Conservation (phyloP, 2,329 filamentous ascomycete species). For the Cladobotryum protrusum region DNA sequence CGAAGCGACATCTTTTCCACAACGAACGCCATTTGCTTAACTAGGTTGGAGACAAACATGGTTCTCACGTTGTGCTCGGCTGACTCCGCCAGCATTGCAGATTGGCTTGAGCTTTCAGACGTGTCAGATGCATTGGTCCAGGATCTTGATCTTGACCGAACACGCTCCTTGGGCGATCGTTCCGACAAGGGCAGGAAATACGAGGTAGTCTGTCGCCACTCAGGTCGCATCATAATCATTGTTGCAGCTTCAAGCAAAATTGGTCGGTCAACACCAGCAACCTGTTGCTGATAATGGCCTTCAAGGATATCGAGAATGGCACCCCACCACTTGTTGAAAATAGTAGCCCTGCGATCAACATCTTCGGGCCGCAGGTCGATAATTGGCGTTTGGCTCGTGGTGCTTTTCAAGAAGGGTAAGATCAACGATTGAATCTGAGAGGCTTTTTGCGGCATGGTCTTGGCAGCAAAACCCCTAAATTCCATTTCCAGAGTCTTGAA, state of each 20-base stretch:
- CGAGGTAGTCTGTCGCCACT: constrained; percentile 73
- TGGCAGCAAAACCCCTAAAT: constrained; percentile 57
- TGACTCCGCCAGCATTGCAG: constrained; percentile 51
- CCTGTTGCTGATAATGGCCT: constrained; percentile 58
- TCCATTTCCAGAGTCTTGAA: constrained; percentile 51
- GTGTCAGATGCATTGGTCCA: constrained; percentile 51
- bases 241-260: constrained; percentile 71
- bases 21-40: constrained; percentile 79
- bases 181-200: constrained; percentile 58
- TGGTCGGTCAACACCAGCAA: constrained; percentile 78
- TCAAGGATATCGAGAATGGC: constrained; percentile 76
- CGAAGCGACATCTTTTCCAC: constrained; percentile 82
- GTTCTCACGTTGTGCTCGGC: constrained; percentile 84
- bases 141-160: constrained; percentile 37
- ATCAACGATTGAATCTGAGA: constrained; percentile 66
- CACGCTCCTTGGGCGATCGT: constrained; percentile 42
- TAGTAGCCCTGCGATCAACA: constrained; percentile 69
- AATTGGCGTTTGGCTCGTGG: constrained; percentile 62
- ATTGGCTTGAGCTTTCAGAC: constrained; percentile 60
- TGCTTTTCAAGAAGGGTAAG: constrained; percentile 69
- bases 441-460: constrained; percentile 66
- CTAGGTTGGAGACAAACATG: constrained; percentile 76
- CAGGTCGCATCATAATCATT: constrained; percentile 78
- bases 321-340: constrained; percentile 88
- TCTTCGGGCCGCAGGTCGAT: constrained; percentile 65